Base-by-base conservation (phyloP, 352 stramenopile species). In the Phytophthora europaea region DNA sequence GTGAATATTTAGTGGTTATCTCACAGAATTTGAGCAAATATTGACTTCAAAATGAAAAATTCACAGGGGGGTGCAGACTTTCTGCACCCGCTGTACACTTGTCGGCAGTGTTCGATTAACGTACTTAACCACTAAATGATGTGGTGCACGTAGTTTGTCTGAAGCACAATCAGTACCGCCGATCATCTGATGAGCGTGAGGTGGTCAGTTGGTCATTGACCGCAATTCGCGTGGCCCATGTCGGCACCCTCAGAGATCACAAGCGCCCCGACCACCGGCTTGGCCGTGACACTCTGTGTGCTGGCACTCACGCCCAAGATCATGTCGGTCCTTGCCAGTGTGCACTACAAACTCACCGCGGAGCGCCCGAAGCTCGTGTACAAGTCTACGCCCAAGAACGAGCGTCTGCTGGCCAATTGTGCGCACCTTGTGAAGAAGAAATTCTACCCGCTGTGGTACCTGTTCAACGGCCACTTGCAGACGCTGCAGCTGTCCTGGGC, bases 381-480 rank as follows among this genome's bases (percentile, higher is more conserved):
- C 80, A 59, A 67, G 28, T 57, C 59, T 12, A 85, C 81, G 6
- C 23, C 59, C 26, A 62, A 60, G 61, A 91, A 88, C 61, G 67
- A 76, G 40, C 65, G 47, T 7, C 51, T 91, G 34, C 66, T 91
- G 22, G 56, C 56, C 55, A 64, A 76, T 3, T 91, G 84, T 38
- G 61, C 58, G 3, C 79, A 82, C n/a, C 63, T 91, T 56, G 75
- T 84, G 13, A 71, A 66, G 12, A 61, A 82, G 53, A 69, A 75
- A 52, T 93, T 90, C 73, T 85, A 84, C 40, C 78, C 85, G 51
- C 72, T 83, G 16, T 89, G 80, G 83, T 79, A 88, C 52, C 72
- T 91, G 26, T 87, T 87, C 53, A 90, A 90, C 58, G 83, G 82
- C 43, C 85, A 91, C 65, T 66, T 91, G 60, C 85, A 90, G 73